A percentile compares a stretch with the other conserved stretches of the same genome.
phyloP scores from a whole-genome alignment of 2,329 filamentous ascomycete genomes.

The Lithohypha guttulata region DNA sequence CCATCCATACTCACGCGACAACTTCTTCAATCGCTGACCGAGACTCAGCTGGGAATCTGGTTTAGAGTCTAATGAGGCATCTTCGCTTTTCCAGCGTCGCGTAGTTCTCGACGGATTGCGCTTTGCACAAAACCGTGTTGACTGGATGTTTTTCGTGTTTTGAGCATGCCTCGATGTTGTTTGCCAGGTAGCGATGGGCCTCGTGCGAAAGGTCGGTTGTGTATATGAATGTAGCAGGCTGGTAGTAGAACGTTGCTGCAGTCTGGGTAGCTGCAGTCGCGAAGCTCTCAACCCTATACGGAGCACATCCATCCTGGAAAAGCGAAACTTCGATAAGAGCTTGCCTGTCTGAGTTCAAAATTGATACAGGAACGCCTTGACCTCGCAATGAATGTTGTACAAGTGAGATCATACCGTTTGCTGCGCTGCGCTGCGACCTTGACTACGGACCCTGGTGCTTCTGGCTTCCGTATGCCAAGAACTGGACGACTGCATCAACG shows the following conservation, averaged over 20 bases:
- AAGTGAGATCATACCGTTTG: no score
- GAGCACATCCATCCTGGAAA: conserved; percentile 14
- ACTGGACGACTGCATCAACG: no score
- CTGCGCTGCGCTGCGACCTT: no score
- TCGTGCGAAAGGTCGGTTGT: conserved; percentile 15
- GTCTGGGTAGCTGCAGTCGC: conserved; percentile 10
- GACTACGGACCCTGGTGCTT: no score
- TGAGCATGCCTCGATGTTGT: no score
- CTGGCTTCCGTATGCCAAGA: no score
- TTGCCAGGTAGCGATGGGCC: conserved; percentile 9
- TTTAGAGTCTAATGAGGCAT: conserved; percentile 19
- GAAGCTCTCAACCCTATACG: conserved; percentile 11
- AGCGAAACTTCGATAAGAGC: no score
- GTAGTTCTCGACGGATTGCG: no score
- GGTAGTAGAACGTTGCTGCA: conserved; percentile 4
- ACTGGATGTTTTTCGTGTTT: no score
- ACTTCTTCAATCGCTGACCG: conserved; percentile 63
- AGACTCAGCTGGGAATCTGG: conserved; percentile 29
- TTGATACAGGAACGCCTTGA: not conserved
- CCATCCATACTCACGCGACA: conserved; percentile 92
- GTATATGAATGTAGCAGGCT: conserved; percentile 10
- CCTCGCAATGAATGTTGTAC: no score
- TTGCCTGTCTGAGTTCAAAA: no score
- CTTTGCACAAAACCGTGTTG: no score
- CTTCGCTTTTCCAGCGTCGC: conserved; percentile 8